phyloP scores from a whole-genome alignment of 345 rosid species.

The Camelina sativa region DNA sequence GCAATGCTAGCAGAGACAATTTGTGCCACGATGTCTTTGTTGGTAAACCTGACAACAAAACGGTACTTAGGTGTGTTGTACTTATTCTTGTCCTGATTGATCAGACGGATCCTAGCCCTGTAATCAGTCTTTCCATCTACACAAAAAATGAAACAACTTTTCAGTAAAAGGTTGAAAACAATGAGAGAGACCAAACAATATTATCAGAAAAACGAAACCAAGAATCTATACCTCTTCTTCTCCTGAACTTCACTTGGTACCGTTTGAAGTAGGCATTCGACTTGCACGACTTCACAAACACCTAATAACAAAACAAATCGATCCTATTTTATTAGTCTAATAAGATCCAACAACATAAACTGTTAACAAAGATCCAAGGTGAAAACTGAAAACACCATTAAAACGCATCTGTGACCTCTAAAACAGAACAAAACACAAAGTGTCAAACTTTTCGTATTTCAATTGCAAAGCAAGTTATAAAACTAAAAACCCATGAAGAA shows the following conservation, averaged over 20 bases:
- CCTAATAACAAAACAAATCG: conserved; percentile 41
- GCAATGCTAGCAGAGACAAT: conserved; percentile 57
- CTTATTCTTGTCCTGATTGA: conserved; percentile 76
- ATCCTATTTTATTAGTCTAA: neutral
- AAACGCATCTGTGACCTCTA: neutral
- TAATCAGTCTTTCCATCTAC: conserved; percentile 83
- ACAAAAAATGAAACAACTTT: neutral
- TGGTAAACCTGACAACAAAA: conserved; percentile 68
- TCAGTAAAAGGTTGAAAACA: neutral
- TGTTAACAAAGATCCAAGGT: neutral
- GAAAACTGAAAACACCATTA: neutral
- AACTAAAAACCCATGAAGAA: conserved; percentile 27
- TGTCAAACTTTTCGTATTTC: neutral
- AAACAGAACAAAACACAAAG: neutral
- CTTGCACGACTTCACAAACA: conserved; percentile 57
- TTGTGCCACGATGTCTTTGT: conserved; percentile 69
- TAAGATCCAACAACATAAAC: neutral
- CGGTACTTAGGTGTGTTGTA: conserved; percentile 80
- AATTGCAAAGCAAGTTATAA: neutral
- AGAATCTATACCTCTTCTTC: conserved; percentile 59
- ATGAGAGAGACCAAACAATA: neutral
- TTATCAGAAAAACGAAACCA: neutral
- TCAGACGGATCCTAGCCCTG: conserved; percentile 69
- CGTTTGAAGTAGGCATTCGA: conserved; percentile 69
- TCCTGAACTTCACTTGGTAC: conserved; percentile 71